Conservation (phyloP, 2,329 filamentous ascomycete genomes). For the Aspergillus fumigatus region DNA sequence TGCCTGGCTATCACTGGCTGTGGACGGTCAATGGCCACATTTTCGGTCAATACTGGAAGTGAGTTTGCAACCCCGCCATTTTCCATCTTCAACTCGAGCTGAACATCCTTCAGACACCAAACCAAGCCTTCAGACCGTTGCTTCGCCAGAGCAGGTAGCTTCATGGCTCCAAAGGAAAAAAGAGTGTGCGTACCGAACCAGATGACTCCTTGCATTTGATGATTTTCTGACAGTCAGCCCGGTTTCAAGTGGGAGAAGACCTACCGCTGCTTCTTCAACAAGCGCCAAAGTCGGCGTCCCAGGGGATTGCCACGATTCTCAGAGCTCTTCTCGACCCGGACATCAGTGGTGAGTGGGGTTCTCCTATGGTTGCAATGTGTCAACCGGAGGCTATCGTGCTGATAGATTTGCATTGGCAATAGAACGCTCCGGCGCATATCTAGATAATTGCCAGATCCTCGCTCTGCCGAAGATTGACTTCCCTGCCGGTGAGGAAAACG, state of each 20-base stretch:
- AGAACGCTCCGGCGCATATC: conserved; percentile 21
- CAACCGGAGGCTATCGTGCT: not conserved
- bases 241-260: conserved; percentile 14
- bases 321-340: conserved; percentile 22
- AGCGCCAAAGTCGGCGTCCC: conserved; percentile 18
- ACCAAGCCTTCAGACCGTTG: conserved; percentile 17
- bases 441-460: conserved; percentile 20
- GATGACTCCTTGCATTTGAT: not conserved
- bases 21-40: conserved; percentile 13
- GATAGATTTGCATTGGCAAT: not conserved
- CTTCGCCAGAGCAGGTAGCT: conserved; percentile 15
- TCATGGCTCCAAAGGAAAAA: conserved; percentile 23
- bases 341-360: conserved; percentile 15
- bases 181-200: conserved; percentile 12
- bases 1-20: conserved; percentile 12
- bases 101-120: conserved; percentile 16
- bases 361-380: not conserved
- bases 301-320: conserved; percentile 19
- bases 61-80: conserved; percentile 3
- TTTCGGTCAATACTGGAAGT: conserved; percentile 26
- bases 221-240: not conserved
- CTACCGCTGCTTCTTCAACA: conserved; percentile 21
- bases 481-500: conserved; percentile 22
- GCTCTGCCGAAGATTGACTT: conserved; percentile 21
- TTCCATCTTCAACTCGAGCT: not conserved